Evolutionary conservation across 2,329 filamentous ascomycete species (phyloP).

Genomic region (Pestalotiopsis sp.): DNA sequence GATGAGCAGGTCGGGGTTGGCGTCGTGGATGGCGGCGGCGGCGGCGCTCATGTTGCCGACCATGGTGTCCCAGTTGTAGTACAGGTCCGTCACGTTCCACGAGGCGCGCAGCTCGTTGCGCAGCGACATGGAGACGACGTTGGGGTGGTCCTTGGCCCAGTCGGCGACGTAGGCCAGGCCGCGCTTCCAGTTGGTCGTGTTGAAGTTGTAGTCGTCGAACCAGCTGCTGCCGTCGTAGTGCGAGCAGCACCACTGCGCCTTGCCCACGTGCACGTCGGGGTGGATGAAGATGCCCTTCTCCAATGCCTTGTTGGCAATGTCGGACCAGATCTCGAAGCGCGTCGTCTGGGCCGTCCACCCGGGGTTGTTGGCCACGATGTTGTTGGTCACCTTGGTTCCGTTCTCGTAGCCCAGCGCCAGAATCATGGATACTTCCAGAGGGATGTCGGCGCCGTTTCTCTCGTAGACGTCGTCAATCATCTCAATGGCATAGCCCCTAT

Average conservation of each 20-base stretch:
- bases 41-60: conserved; percentile 13
- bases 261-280: conserved; percentile 43
- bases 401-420: conserved; percentile 47
- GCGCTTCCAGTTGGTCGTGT: conserved; percentile 55
- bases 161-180: conserved; percentile 54
- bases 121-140: conserved; percentile 42
- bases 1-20: conserved; percentile 48
- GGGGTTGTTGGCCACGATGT: conserved; percentile 53
- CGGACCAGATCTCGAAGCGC: conserved; percentile 44
- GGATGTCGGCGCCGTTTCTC: conserved; percentile 39
- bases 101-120: conserved; percentile 44
- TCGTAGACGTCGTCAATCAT: conserved; percentile 55
- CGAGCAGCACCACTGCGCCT: conserved; percentile 48
- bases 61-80: conserved; percentile 46
- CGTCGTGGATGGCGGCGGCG: conserved; percentile 40
- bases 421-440: conserved; percentile 39
- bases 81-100: conserved; percentile 34
- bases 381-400: conserved; percentile 46
- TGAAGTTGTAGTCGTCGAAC: conserved; percentile 59
- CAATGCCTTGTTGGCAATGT: conserved; percentile 36
- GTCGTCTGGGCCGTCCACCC: conserved; percentile 49
- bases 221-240: conserved; percentile 53
- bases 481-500: conserved; percentile 54
- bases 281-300: conserved; percentile 39
- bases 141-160: conserved; percentile 43